Evolutionary conservation across 352 stramenopile genomes (phyloP).

Genomic region (Thalassiosira delicatula): DNA sequence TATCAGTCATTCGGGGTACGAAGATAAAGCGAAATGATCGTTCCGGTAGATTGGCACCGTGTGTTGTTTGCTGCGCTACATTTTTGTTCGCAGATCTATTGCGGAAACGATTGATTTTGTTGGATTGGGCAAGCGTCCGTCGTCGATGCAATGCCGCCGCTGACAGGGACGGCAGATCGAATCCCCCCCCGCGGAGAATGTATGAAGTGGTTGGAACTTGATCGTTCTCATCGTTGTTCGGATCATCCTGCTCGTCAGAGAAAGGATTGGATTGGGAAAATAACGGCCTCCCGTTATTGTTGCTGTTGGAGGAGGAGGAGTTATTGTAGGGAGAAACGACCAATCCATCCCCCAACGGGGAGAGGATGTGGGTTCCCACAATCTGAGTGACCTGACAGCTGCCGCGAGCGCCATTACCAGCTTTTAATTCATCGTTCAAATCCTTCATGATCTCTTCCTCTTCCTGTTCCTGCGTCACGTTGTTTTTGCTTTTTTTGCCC

Average conservation of each 20-base stretch:
- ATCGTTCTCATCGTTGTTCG: neutral
- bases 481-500: conserved; percentile 21
- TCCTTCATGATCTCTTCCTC: conserved; percentile 17
- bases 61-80: conserved; percentile 10
- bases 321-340: conserved; percentile 23
- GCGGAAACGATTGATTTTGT: neutral
- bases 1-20: conserved; percentile 51
- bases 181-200: conserved; percentile 43
- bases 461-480: conserved; percentile 17
- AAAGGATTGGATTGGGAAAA: conserved; percentile 3
- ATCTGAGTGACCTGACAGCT: conserved; percentile 10
- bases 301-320: no score
- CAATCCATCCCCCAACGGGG: conserved; percentile 16
- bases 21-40: conserved; percentile 54
- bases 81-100: neutral
- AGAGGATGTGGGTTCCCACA: conserved; percentile 15
- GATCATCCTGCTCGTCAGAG: neutral
- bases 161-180: conserved; percentile 40
- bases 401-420: neutral
- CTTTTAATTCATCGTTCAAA: conserved; percentile 25
- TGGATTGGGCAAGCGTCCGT: neutral
- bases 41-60: neutral
- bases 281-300: neutral
- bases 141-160: conserved; percentile 35
- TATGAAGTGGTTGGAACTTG: conserved; percentile 28